phyloP scores from a whole-genome alignment of 2,329 filamentous ascomycete genomes.

The Rhynchosporium graminicola region DNA sequence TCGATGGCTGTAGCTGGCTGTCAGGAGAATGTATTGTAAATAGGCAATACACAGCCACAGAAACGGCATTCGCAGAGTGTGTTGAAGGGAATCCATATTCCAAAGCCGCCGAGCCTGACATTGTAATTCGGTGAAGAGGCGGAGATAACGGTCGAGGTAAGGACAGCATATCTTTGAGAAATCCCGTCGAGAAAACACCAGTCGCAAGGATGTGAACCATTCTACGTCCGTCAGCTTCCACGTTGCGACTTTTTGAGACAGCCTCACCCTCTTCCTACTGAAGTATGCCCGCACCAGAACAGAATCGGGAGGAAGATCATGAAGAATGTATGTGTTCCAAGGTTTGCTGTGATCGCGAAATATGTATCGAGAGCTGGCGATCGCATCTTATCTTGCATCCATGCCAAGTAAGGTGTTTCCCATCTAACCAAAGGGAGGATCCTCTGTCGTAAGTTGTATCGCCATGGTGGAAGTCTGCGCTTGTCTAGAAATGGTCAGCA shows the following conservation, averaged over 20 bases:
- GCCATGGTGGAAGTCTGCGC: conserved; percentile 81
- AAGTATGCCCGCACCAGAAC: conserved; percentile 93
- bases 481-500: conserved; percentile 60
- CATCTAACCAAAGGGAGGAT: conserved; percentile 85
- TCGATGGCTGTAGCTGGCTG: conserved; percentile 59
- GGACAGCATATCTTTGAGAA: conserved; percentile 91
- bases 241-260: conserved; percentile 27
- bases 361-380: conserved; percentile 89
- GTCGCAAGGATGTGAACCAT: conserved; percentile 75
- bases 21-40: conserved; percentile 67
- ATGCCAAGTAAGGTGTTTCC: conserved; percentile 93
- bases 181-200: conserved; percentile 86
- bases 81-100: conserved; percentile 98
- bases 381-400: conserved; percentile 77
- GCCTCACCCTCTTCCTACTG: conserved; percentile 82
- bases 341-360: conserved; percentile 94
- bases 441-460: conserved; percentile 78
- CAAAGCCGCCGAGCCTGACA: conserved; percentile 92
- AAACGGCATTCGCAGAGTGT: conserved; percentile 95
- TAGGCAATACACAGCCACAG: conserved; percentile 83
- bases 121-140: conserved; percentile 89
- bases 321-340: conserved; percentile 98
- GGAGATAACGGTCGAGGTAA: conserved; percentile 89
- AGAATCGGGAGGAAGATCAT: conserved; percentile 93
- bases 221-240: conserved; percentile 43